phyloP scores from a whole-genome alignment of 2,329 filamentous ascomycete species.

The Aspergillus sp. region DNA sequence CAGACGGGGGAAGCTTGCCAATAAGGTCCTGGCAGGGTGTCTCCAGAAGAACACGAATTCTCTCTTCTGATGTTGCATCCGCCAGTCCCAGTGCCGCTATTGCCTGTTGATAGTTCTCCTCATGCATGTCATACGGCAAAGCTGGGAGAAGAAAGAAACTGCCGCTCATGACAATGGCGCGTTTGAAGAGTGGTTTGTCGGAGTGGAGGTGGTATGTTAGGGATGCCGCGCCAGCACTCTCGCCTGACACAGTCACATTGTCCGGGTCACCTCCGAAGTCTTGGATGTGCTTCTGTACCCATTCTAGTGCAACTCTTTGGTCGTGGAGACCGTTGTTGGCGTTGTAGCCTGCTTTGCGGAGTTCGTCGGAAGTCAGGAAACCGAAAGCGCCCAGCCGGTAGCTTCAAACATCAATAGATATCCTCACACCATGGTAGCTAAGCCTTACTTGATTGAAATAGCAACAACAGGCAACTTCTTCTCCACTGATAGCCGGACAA shows the following conservation, averaged over 20 bases:
- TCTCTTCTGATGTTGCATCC: slow-evolving; percentile 30
- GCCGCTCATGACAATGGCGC: slow-evolving; percentile 39
- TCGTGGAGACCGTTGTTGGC: slow-evolving; percentile 44
- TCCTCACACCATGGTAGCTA: background rate
- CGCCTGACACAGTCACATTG: slow-evolving; percentile 39
- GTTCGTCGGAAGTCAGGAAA: slow-evolving; percentile 45
- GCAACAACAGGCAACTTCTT: slow-evolving; percentile 43
- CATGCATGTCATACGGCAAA: slow-evolving; percentile 32
- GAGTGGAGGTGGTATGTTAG: slow-evolving; percentile 30
- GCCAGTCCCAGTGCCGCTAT: slow-evolving; percentile 36
- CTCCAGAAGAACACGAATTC: slow-evolving; percentile 36
- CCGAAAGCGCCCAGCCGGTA: slow-evolving; percentile 44
- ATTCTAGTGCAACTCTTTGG: slow-evolving; percentile 38
- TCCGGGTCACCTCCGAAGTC: slow-evolving; percentile 38
- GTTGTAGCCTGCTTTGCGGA: slow-evolving; percentile 40
- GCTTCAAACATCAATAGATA: slow-evolving; percentile 20
- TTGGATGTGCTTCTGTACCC: slow-evolving; percentile 35
- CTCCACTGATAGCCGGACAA: slow-evolving; percentile 42
- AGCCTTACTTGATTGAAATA: slow-evolving; percentile 38
- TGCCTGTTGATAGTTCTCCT: slow-evolving; percentile 37
- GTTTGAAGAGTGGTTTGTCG: slow-evolving; percentile 34
- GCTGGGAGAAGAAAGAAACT: slow-evolving; percentile 39
- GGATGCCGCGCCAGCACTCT: slow-evolving; percentile 41
- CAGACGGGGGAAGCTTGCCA: slow-evolving; percentile 31
- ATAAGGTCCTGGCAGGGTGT: slow-evolving; percentile 38